Conservation (phyloP, 306 rosid genomes). For the Medicago arabica region DNA sequence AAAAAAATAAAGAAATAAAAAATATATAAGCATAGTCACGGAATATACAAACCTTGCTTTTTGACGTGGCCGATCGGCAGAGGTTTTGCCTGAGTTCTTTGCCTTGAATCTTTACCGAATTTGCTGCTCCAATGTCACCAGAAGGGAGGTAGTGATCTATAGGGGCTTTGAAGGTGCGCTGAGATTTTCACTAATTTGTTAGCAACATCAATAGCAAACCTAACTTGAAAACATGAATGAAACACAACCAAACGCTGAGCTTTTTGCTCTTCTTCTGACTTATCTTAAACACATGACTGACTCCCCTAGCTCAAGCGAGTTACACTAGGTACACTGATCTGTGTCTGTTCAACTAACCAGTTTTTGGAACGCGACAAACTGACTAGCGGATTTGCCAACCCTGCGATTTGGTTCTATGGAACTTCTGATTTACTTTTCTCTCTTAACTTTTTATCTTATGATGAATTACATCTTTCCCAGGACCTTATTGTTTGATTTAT, state of each 20-base stretch:
- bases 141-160: background rate
- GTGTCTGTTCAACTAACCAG: background rate
- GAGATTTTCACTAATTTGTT: background rate
- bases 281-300: background rate
- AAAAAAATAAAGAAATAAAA: too few species aligned
- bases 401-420: conserved; percentile 13
- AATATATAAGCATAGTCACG: too few species aligned
- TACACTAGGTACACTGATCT: background rate
- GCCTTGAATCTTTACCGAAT: too few species aligned
- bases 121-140: background rate
- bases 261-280: background rate
- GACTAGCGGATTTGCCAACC: background rate
- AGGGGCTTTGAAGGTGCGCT: background rate
- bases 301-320: background rate
- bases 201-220: background rate
- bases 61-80: too few species aligned
- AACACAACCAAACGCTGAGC: background rate
- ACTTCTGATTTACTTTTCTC: conserved; percentile 18
- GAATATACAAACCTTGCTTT: too few species aligned
- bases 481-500: conserved; percentile 5
- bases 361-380: background rate
- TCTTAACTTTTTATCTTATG: background rate
- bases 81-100: too few species aligned
- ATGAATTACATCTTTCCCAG: background rate
- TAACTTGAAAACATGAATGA: background rate